Conservation (phyloP, 768 basidiomycete species). For the Leccinum imitatum region DNA sequence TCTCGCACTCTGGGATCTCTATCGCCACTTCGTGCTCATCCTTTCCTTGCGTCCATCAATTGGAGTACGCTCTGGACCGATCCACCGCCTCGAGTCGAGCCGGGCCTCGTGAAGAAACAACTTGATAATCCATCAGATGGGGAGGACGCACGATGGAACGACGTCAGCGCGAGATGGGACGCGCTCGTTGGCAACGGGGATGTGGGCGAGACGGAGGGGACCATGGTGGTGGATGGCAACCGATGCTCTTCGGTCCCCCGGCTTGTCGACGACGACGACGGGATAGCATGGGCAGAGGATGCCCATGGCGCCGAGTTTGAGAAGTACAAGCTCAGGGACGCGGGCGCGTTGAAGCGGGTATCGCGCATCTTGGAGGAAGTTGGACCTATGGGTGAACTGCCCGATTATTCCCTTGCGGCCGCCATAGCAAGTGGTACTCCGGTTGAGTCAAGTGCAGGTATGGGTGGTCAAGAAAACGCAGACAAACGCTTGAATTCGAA, state of each 20-base stretch:
- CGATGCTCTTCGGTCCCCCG: background rate
- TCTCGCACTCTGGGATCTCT: slow-evolving; percentile 37
- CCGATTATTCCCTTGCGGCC: slow-evolving; percentile 28
- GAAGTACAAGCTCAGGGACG: slow-evolving; percentile 21
- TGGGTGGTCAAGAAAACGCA: background rate
- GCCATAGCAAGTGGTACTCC: background rate
- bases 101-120: slow-evolving; percentile 53
- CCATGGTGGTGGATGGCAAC: slow-evolving; percentile 1
- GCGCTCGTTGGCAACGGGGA: slow-evolving; percentile 37
- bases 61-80: slow-evolving; percentile 70
- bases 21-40: slow-evolving; percentile 54
- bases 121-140: slow-evolving; percentile 18
- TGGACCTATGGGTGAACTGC: slow-evolving; percentile 45
- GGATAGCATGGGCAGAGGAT: slow-evolving; percentile 54
- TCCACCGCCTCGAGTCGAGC: slow-evolving; percentile 55
- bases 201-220: slow-evolving; percentile 14
- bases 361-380: slow-evolving; percentile 36
- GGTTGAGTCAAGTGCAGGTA: background rate
- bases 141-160: slow-evolving; percentile 45
- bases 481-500: background rate
- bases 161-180: slow-evolving; percentile 57
- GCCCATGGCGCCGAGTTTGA: slow-evolving; percentile 37
- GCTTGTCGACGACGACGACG: slow-evolving; percentile 30
- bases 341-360: slow-evolving; percentile 14
- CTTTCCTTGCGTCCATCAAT: slow-evolving; percentile 56